Evolutionary conservation across 768 basidiomycete genomes (phyloP), one percentile per base, ranked within the genome.

Genomic region (Tephrocybe sp.): DNA sequence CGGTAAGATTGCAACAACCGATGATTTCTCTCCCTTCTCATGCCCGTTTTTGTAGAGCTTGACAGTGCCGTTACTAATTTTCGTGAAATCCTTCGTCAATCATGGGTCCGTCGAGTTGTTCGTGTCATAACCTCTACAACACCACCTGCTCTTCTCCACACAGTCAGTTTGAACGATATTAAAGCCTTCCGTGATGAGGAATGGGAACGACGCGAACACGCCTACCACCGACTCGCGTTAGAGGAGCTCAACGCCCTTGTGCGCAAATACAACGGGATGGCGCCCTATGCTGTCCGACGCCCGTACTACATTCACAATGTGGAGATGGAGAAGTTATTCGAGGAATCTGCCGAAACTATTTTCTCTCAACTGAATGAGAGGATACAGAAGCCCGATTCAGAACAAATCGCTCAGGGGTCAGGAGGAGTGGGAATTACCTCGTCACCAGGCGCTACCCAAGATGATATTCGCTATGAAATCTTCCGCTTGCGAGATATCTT

Each of bases 181-280:
- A 64, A 63, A 39, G 56, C 65, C 2, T 66, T 83, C 48, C 79
- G 84, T 13, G 89, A 92, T 63, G 58, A 62, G 3, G 81, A 80
- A 44, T 93, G 91, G 91, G 83, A 87, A 60, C 67, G 69, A 25
- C 78, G 79, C 39, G 89, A 92, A 62, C 63, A 67, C 15, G 65
- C 75, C 37, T 90, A 90, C 57, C 89, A 92, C 57, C 77, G 83
- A 27, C 71, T 78, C 2, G 86, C 86, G 11, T 60, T 93, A 30
- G 75, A 73, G 25, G 85, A 92, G 56, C 67, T 92, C 32, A 92
- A 94, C 64, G 72, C 80, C 3, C 73, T 87, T 5, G 84, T 92
- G 22, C 76, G 89, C 41, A 83, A 85, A 68, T 88, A 90, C 68
- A 93, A 94, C 61, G 84, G 78, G 6, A 63, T 87, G 36, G 92